Evolutionary conservation across 192 early-diverging fungal genomes (phyloP).

Genomic region (Paraglomus brasilianum): DNA sequence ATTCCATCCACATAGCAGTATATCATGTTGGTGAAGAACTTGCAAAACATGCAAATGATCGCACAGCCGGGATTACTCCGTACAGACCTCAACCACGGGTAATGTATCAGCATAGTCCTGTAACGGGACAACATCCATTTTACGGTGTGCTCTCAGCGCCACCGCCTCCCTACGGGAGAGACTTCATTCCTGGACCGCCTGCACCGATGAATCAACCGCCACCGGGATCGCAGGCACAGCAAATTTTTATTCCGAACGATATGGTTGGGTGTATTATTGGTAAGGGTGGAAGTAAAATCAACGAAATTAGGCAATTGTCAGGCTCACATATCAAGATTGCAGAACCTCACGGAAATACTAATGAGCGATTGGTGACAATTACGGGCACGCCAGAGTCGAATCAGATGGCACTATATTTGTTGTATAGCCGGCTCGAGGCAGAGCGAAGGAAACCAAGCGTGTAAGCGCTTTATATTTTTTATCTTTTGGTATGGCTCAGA

Average conservation of each 20-base stretch:
- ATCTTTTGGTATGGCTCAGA: no score
- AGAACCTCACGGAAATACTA: constrained; percentile 59
- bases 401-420: constrained; percentile 88
- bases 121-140: constrained; percentile 26
- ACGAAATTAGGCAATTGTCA: constrained; percentile 76
- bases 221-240: constrained; percentile 52
- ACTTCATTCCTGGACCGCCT: constrained; percentile 39
- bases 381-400: constrained; percentile 84
- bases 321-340: constrained; percentile 90
- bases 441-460: constrained; percentile 58
- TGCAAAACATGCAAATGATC: constrained; percentile 65
- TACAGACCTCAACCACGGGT: constrained; percentile 66
- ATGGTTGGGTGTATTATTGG: constrained; percentile 93
- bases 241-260: constrained; percentile 64
- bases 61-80: constrained; percentile 58
- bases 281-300: constrained; percentile 81
- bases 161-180: constrained; percentile 43
- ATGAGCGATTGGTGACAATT: constrained; percentile 88
- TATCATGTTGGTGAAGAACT: constrained; percentile 78
- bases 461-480: no score
- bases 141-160: constrained; percentile 38
- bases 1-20: constrained; percentile 83
- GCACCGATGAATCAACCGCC: constrained; percentile 32
- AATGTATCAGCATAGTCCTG: constrained; percentile 30
- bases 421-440: constrained; percentile 84